These are phyloP conservation scores for Phytophthora macrochlamydospora DNA, from an alignment of 352 stramenopile genomes.

Conservation along the genomic window DNA sequence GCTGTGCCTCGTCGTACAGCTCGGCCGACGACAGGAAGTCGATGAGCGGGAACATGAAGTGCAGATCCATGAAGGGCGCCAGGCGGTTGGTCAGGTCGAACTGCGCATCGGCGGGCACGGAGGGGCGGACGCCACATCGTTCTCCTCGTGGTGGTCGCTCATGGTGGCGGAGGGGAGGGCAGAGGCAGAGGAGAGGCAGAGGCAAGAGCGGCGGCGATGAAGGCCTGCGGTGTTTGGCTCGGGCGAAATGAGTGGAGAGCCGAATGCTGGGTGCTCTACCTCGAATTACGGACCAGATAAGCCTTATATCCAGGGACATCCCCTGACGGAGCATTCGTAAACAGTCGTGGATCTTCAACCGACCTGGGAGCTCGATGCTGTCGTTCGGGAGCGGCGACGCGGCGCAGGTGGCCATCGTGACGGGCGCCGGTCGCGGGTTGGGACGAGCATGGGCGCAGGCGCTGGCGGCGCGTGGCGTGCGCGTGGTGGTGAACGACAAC, in stretches of 20 bases:
- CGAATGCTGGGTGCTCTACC: too few relatives aligned
- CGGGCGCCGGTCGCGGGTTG: slow-evolving; percentile 54
- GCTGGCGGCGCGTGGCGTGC: slow-evolving; percentile 50
- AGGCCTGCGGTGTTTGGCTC: neutral
- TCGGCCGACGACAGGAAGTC: slow-evolving; percentile 93
- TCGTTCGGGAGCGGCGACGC: slow-evolving; percentile 47
- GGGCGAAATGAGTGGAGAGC: neutral
- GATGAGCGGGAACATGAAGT: slow-evolving; percentile 98
- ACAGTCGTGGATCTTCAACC: too few relatives aligned
- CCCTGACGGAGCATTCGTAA: too few relatives aligned
- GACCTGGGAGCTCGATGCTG: slow-evolving; percentile 21
- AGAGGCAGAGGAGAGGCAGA: neutral
- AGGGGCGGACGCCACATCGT: slow-evolving; percentile 23
- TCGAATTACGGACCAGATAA: too few relatives aligned
- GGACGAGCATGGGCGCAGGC: slow-evolving; percentile 57
- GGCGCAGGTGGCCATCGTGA: slow-evolving; percentile 73
- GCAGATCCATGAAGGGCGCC: slow-evolving; percentile 95
- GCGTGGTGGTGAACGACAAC: slow-evolving; percentile 75
- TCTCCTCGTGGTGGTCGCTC: slow-evolving; percentile 50
- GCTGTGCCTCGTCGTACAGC: slow-evolving; percentile 91
- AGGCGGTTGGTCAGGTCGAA: slow-evolving; percentile 96
- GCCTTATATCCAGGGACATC: too few relatives aligned
- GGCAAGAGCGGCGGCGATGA: neutral
- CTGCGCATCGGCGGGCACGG: slow-evolving; percentile 64
- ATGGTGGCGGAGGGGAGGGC: slow-evolving; percentile 20